These are phyloP conservation scores for Suillus decipiens DNA, from an alignment of 768 basidiomycete genomes.

Conservation along the genomic window DNA sequence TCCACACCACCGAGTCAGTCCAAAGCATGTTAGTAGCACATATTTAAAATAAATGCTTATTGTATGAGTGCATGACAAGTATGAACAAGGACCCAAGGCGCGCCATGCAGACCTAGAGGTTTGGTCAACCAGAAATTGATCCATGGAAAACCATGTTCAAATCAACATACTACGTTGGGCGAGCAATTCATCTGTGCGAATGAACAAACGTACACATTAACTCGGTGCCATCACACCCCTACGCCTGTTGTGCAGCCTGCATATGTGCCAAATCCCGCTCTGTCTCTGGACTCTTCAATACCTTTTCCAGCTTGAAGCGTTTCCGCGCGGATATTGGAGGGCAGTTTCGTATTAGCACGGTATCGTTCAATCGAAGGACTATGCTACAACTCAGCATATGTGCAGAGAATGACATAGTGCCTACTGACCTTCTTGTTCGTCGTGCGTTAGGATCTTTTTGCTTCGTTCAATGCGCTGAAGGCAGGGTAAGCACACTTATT, in stretches of 20 bases:
- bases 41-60: background rate
- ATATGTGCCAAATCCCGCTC: conserved; percentile 47
- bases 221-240: background rate
- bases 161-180: conserved; percentile 1
- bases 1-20: background rate
- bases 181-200: background rate
- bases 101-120: background rate
- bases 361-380: conserved; percentile 70
- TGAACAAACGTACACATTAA: background rate
- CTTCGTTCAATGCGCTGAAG: conserved; percentile 68
- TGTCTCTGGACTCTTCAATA: conserved; percentile 68
- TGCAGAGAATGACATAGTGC: background rate
- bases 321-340: conserved; percentile 79
- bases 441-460: conserved; percentile 80
- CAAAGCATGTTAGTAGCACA: background rate
- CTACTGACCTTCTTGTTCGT: conserved; percentile 66
- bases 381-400: conserved; percentile 15
- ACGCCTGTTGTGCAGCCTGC: conserved; percentile 7
- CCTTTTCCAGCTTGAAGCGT: conserved; percentile 67
- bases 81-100: background rate
- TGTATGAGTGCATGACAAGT: background rate
- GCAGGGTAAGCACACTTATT: conserved; percentile 7
- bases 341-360: conserved; percentile 79
- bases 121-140: background rate
- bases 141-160: background rate